Conservation (phyloP, 225 moss, liverwort and hornwort genomes). For the Pleurozium schreberi region DNA sequence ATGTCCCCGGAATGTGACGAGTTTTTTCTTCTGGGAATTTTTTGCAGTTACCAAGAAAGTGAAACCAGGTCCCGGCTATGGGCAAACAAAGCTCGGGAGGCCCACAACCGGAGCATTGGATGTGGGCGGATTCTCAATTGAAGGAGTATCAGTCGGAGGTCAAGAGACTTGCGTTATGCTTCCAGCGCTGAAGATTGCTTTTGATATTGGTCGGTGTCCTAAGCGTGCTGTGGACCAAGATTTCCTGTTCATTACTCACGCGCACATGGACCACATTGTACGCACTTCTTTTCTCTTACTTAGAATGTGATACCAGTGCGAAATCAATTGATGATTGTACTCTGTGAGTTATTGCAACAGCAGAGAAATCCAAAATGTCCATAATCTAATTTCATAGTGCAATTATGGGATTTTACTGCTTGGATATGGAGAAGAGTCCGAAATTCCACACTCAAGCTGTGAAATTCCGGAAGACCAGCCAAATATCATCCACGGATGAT, state of each 20-base stretch:
- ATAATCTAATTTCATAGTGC: not conserved
- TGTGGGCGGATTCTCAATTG: slow-evolving; percentile 75
- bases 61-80: slow-evolving; percentile 32
- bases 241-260: slow-evolving; percentile 79
- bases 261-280: slow-evolving; percentile 98
- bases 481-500: not conserved
- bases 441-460: not conserved
- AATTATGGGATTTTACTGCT: not conserved
- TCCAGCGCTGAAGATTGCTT: slow-evolving; percentile 74
- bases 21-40: not conserved
- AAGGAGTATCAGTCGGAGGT: slow-evolving; percentile 94
- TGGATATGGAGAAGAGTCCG: not conserved
- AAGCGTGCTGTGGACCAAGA: slow-evolving; percentile 80
- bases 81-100: slow-evolving; percentile 48
- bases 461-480: too few relatives aligned
- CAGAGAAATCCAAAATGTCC: not conserved
- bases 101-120: slow-evolving; percentile 44
- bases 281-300: not conserved
- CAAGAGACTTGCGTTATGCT: slow-evolving; percentile 97
- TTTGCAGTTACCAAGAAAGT: slow-evolving; percentile 16
- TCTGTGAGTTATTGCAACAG: not conserved
- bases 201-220: slow-evolving; percentile 92
- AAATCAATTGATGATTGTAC: not conserved
- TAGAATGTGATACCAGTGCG: not conserved
- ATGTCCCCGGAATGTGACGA: not conserved